Evolutionary conservation across 2,329 filamentous ascomycete species (phyloP).

Genomic region (Chaetomiaceae sp.): DNA sequence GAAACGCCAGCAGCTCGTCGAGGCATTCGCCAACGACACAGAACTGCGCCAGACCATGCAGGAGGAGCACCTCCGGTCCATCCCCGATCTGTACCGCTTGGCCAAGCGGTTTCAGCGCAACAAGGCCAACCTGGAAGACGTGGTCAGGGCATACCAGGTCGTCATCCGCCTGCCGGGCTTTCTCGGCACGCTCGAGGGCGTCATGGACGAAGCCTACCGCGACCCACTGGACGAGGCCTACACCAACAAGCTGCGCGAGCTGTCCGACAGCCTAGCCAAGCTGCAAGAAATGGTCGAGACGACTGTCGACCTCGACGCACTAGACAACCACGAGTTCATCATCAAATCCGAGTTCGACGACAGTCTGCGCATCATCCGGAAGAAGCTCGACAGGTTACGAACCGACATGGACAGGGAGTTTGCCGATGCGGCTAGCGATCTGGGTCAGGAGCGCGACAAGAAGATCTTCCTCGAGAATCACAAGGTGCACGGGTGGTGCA

Average conservation of each 20-base stretch:
- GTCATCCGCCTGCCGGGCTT: conserved; percentile 88
- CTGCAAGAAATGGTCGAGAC: conserved; percentile 98
- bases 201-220: conserved; percentile 94
- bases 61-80: conserved; percentile 87
- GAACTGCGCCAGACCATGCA: conserved; percentile 94
- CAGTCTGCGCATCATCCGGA: conserved; percentile 77
- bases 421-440: conserved; percentile 67
- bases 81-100: conserved; percentile 89
- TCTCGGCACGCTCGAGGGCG: conserved; percentile 78
- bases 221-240: conserved; percentile 83
- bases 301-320: conserved; percentile 89
- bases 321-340: conserved; percentile 96
- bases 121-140: conserved; percentile 88
- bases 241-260: conserved; percentile 72
- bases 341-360: conserved; percentile 99
- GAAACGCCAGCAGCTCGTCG: conserved; percentile 86
- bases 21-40: conserved; percentile 90
- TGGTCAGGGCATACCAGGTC: conserved; percentile 92
- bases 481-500: conserved; percentile 92
- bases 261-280: conserved; percentile 74
- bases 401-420: conserved; percentile 83
- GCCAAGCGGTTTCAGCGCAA: conserved; percentile 93
- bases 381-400: conserved; percentile 81
- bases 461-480: conserved; percentile 98
- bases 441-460: conserved; percentile 92